These are phyloP conservation scores for Pseudopithomyces chartarum DNA, from an alignment of 2,329 filamentous ascomycete genomes.

Conservation along the genomic window DNA sequence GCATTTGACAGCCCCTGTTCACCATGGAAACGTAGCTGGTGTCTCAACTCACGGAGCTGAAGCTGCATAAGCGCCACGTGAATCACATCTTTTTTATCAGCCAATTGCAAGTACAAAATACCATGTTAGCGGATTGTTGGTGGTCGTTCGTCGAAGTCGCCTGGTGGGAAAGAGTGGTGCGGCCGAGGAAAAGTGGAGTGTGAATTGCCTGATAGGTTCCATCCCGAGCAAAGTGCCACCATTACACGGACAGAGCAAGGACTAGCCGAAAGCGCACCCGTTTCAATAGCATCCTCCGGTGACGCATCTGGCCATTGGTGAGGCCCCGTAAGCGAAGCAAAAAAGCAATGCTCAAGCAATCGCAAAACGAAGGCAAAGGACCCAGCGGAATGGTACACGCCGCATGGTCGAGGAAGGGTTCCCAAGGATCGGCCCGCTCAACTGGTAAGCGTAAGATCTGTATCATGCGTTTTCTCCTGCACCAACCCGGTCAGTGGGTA, in stretches of 20 bases:
- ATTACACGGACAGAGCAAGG: constrained; percentile 27
- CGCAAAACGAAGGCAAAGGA: constrained; percentile 24
- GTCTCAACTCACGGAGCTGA: too few relatives aligned
- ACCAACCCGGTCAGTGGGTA: constrained; percentile 30
- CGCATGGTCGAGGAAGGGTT: constrained; percentile 19
- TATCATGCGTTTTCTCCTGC: constrained; percentile 29
- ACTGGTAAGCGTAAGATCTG: constrained; percentile 35
- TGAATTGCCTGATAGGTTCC: constrained; percentile 18
- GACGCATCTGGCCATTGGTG: constrained; percentile 8
- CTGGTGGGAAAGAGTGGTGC: constrained; percentile 12
- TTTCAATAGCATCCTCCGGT: constrained; percentile 11
- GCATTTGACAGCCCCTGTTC: too few relatives aligned
- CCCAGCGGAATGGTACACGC: constrained; percentile 17
- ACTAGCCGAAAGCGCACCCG: constrained; percentile 21
- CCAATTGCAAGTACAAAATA: too few relatives aligned
- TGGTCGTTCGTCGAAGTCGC: background rate
- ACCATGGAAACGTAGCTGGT: too few relatives aligned
- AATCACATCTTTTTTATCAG: too few relatives aligned
- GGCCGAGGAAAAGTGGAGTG: constrained; percentile 12
- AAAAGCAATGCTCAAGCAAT: constrained; percentile 18
- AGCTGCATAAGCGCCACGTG: too few relatives aligned
- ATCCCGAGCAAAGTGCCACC: constrained; percentile 20
- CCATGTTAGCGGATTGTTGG: background rate
- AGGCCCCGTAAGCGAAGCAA: constrained; percentile 22
- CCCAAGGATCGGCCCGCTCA: constrained; percentile 35